Evolutionary conservation across 306 rosid species (phyloP), one percentile per base, ranked within the genome.

Genomic region (Arachis stenosperma): DNA sequence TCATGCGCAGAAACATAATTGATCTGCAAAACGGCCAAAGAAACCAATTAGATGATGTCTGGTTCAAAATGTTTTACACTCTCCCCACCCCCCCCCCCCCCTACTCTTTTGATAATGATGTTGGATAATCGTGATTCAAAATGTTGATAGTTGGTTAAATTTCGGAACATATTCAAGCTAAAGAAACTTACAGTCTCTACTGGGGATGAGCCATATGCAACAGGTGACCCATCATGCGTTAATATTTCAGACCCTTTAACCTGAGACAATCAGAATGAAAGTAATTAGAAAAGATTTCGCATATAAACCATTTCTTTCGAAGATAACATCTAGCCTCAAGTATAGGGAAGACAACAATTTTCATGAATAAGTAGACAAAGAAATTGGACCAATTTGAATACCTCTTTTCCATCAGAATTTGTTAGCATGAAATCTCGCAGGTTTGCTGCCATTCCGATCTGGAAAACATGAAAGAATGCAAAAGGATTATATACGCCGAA

Each of bases 361-460:
- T 65, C 65, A 22, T 69, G 36, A 29, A 69, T 37, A 52, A 60
- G 54, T 48, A 77, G 41, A 63, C 42, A 44, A 61, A 40, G 68
- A 64, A 73, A 64, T 67, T 69, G 60, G 70, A 59, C 53, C 71
- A 60, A 56, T 53, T 65, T 42, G 53, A 71, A 82, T 85, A 86
- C 98, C 98, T 89, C 96, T 69, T 89, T 77, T 71, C 98, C 96
- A 53, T 84, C 81, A 81, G 71, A 85, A 82, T 89, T 76, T 44
- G 96, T 91, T 53, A 89, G 84, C 77, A 89, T 88, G 84, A 83
- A 89, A 75, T 91, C 92, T 73, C 79, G 79, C 86, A 91, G 82
- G 81, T 94, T 94, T 74, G 96, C 97, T 78, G 98, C 98, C 96
- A 94, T 89, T 57, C 91, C 97, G 59, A 89, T 89, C 98, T 93